Percentiles rank a stretch among this genome's conserved stretches.
phyloP scores from a whole-genome alignment of 257 asterid species.

The Nyctanthes arbortristis region DNA sequence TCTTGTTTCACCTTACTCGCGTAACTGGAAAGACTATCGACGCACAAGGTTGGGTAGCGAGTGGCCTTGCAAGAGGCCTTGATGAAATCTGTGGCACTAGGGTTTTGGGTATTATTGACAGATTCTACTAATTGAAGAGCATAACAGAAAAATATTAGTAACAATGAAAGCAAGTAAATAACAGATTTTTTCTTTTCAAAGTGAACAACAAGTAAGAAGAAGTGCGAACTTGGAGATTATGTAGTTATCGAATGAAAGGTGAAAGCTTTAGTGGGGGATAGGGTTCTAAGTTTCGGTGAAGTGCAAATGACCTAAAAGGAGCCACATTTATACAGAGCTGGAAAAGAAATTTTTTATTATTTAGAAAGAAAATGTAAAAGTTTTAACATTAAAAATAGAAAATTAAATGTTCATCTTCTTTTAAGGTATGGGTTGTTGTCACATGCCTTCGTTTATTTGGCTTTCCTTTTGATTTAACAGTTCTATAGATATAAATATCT shows the following conservation, averaged over 20 bases:
- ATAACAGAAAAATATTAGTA: background rate
- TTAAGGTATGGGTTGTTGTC: background rate
- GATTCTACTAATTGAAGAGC: background rate
- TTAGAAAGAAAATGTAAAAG: background rate
- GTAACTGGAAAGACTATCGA: conserved; percentile 12
- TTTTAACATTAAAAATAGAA: background rate
- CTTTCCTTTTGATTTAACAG: background rate
- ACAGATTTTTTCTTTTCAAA: background rate
- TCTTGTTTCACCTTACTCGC: conserved; percentile 9
- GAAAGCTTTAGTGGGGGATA: background rate
- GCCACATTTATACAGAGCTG: conserved; percentile 11
- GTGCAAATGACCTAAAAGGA: background rate
- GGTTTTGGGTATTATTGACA: conserved; percentile 1
- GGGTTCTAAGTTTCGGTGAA: background rate
- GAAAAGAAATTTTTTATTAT: background rate
- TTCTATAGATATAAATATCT: conserved; percentile 7
- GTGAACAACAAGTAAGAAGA: background rate
- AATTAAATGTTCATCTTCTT: background rate
- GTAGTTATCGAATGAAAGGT: background rate
- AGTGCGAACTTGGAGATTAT: background rate
- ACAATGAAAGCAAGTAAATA: background rate
- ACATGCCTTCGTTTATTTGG: background rate
- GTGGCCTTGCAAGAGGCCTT: conserved; percentile 22
- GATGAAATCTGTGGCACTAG: conserved; percentile 18
- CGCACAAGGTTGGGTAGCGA: conserved; percentile 12